Conservation (phyloP, 2,329 filamentous ascomycete species). For the Pseudonectria buxi region DNA sequence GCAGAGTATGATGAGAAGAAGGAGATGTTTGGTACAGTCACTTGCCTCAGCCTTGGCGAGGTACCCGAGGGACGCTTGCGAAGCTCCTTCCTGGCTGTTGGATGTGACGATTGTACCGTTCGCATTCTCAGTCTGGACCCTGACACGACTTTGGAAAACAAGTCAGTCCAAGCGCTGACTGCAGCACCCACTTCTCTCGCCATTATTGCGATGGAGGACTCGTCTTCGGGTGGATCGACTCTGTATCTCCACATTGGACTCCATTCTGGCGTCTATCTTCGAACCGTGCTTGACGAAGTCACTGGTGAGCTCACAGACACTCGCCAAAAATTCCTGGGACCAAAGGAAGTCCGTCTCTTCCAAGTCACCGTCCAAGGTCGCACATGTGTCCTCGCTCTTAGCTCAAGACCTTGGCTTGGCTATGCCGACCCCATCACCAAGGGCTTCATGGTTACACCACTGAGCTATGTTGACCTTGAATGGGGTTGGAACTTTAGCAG, state of each 20-base stretch:
- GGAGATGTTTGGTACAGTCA: slow-evolving; percentile 92
- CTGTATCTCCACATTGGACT: slow-evolving; percentile 94
- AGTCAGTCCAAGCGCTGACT: slow-evolving; percentile 88
- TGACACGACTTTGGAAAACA: slow-evolving; percentile 84
- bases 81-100: slow-evolving; percentile 90
- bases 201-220: slow-evolving; percentile 95
- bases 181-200: slow-evolving; percentile 81
- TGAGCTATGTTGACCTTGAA: slow-evolving; percentile 82
- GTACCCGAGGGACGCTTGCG: slow-evolving; percentile 84
- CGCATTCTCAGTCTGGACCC: slow-evolving; percentile 86
- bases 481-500: slow-evolving; percentile 97
- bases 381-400: slow-evolving; percentile 80
- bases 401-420: slow-evolving; percentile 91
- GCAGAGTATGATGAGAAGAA: slow-evolving; percentile 94
- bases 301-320: slow-evolving; percentile 95
- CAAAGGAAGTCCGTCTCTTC: slow-evolving; percentile 83
- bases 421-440: slow-evolving; percentile 85
- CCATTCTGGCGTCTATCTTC: slow-evolving; percentile 89
- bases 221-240: slow-evolving; percentile 78
- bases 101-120: slow-evolving; percentile 94
- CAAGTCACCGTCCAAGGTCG: slow-evolving; percentile 82
- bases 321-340: slow-evolving; percentile 86
- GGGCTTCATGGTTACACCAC: slow-evolving; percentile 83
- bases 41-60: slow-evolving; percentile 85
- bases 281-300: slow-evolving; percentile 89